A percentile compares a stretch with the other conserved stretches of the same genome.
Evolutionary conservation across 176 grass and related monocot species (phyloP).

Genomic region (Thalia dealbata): DNA sequence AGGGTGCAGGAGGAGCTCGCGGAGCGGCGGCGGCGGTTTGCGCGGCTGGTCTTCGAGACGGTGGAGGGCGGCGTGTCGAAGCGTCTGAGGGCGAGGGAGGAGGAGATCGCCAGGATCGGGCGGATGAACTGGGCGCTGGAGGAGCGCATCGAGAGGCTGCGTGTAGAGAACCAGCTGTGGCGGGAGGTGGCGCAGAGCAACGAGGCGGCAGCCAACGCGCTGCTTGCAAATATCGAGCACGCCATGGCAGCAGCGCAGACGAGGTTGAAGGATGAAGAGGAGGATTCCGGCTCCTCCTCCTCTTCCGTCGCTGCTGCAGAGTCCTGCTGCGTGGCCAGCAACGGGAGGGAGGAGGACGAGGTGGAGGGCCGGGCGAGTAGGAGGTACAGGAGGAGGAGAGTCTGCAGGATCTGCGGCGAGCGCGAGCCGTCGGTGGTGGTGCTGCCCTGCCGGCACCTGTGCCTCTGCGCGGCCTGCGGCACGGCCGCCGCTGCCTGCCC

Average conservation of each 20-base stretch:
- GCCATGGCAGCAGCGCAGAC: constrained; percentile 22
- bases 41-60: constrained; percentile 16
- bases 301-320: constrained; percentile 25
- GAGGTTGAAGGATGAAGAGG: background rate
- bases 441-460: constrained; percentile 71
- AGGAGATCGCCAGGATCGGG: constrained; percentile 36
- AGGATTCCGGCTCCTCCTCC: too few relatives aligned
- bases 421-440: constrained; percentile 38
- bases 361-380: background rate
- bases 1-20: constrained; percentile 28
- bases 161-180: constrained; percentile 50
- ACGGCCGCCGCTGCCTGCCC: constrained; percentile 34
- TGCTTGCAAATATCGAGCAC: constrained; percentile 38
- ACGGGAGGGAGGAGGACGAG: background rate
- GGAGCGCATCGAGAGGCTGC: constrained; percentile 30
- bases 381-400: background rate
- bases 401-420: constrained; percentile 33
- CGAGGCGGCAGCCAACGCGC: constrained; percentile 28
- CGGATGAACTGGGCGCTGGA: constrained; percentile 46
- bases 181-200: constrained; percentile 46
- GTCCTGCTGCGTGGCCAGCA: constrained; percentile 50
- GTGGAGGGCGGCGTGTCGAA: constrained; percentile 31
- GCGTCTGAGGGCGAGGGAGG: constrained; percentile 45
- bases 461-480: constrained; percentile 49
- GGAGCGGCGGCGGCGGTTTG: constrained; percentile 33